These are phyloP conservation scores for Astathelohania contejeani DNA, from an alignment of 371 early-diverging fungal species.

Conservation along the genomic window DNA sequence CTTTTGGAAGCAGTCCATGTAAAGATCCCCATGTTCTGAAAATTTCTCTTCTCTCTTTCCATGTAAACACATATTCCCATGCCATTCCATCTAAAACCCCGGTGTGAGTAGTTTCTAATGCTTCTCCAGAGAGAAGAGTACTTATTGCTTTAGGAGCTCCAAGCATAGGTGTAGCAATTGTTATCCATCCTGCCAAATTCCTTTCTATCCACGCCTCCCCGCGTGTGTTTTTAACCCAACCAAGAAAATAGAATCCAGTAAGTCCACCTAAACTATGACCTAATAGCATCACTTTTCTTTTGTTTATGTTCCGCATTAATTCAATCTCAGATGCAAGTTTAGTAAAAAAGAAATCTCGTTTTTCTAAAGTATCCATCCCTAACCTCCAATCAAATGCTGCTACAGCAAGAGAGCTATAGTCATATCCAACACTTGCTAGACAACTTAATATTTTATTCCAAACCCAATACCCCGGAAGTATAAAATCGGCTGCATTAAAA, in stretches of 20 bases:
- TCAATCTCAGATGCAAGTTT: slow-evolving; percentile 63
- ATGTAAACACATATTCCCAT: slow-evolving; percentile 66
- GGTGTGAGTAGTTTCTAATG: slow-evolving; percentile 65
- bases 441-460: slow-evolving; percentile 62
- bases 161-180: slow-evolving; percentile 68
- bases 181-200: slow-evolving; percentile 64
- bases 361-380: slow-evolving; percentile 62
- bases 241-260: slow-evolving; percentile 66
- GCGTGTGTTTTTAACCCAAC: slow-evolving; percentile 65
- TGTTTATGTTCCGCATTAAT: slow-evolving; percentile 50
- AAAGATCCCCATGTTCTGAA: slow-evolving; percentile 70
- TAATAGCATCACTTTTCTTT: slow-evolving; percentile 46
- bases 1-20: slow-evolving; percentile 64
- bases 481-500: slow-evolving; percentile 73
- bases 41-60: slow-evolving; percentile 59
- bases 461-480: slow-evolving; percentile 79
- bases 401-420: slow-evolving; percentile 56
- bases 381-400: slow-evolving; percentile 83
- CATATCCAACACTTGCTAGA: slow-evolving; percentile 63
- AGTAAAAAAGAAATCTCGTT: slow-evolving; percentile 66
- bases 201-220: slow-evolving; percentile 63
- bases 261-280: slow-evolving; percentile 57
- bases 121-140: slow-evolving; percentile 59
- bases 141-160: slow-evolving; percentile 70
- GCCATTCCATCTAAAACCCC: slow-evolving; percentile 61